Base-by-base conservation (phyloP, 1,284 basidiomycete species). In the Porogramme epimiltina region DNA sequence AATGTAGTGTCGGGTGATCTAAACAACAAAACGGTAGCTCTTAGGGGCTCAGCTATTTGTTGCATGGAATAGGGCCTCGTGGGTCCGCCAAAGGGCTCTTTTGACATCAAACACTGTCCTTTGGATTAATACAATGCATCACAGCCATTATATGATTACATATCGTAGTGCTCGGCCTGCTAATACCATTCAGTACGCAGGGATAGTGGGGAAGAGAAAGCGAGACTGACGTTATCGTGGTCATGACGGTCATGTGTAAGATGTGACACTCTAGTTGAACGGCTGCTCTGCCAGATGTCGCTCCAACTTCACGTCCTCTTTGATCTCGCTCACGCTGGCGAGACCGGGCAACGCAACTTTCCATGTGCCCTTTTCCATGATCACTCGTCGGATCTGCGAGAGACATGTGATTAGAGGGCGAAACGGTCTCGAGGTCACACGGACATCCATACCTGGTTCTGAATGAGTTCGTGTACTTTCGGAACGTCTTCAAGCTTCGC, bases 401-500 rank as follows among this genome's bases (percentile, higher is more conserved):
- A 19, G 16, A 39, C 18, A 4, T 28, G 39, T 41, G 33, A 47
- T 41, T 26, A 46, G 18, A 37, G 34, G 34, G 5, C 16, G 16
- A 13, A 31, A 6, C 8, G 16, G 5, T 9, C 34, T 16, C 34
- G 34, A 37, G n/a, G 18, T 16, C 16, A 22, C 8, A 15, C n/a
- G n/a, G 2, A 20, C 22, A 42, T 19, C 15, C 81, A 75, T 11
- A 89, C 80, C 72, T 91, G 88, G 62, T 84, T 78, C 61, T 89
- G 82, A 37, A 92, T 91, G 42, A 92, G 73, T 65, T 92, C 89
- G 58, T 92, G 90, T 13, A 92, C 71, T 66, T 92, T 92, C 23
- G 90, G 89, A 3, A 92, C 87, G 62, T 92, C 88, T 33, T 87
- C 88, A 1, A 92, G 76, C 68, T 91, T 90, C 33, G 90, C 89